These are phyloP conservation scores for Platanthera zijinensis DNA, from an alignment of 106 monocot species.

Conservation along the genomic window DNA sequence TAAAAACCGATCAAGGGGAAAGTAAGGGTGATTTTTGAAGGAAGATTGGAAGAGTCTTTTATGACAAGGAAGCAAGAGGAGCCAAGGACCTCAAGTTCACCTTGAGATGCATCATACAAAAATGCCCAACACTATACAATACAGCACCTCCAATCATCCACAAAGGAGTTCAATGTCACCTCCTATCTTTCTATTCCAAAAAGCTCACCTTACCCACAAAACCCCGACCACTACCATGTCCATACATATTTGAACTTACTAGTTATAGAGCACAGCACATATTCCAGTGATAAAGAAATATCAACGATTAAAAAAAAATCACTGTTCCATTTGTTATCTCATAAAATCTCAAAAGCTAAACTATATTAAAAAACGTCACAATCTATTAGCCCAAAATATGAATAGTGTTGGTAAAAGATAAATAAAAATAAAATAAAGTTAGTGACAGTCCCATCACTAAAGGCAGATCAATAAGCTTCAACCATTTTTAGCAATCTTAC, in stretches of 20 bases:
- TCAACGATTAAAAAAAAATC: neutral
- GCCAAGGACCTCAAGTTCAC: no score
- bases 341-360: neutral
- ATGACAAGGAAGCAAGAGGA: no score
- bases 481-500: slow-evolving; percentile 25
- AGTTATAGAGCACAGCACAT: neutral
- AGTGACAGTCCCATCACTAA: neutral
- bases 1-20: no score
- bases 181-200: no score
- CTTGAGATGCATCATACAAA: no score
- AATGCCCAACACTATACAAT: no score
- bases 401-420: neutral
- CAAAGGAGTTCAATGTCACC: no score
- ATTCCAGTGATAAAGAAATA: neutral
- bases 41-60: no score
- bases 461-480: neutral
- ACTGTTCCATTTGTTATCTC: neutral
- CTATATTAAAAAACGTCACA: neutral
- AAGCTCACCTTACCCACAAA: no score
- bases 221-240: no score
- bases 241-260: neutral
- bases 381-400: neutral
- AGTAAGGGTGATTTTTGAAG: no score
- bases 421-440: neutral
- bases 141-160: no score